phyloP scores from a whole-genome alignment of 169 alveolate species.

The Plasmodium gallinaceum region DNA sequence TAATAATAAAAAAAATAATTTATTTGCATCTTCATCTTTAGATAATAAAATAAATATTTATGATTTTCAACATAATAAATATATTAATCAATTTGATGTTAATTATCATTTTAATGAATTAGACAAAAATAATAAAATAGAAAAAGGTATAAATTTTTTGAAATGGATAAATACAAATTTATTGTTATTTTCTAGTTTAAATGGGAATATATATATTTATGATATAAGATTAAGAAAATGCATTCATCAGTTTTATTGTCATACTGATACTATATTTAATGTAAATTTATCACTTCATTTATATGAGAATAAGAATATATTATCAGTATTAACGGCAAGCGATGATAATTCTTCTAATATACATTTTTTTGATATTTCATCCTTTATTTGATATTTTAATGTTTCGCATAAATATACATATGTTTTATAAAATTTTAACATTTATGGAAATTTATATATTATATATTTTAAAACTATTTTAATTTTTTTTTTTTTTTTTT shows the following conservation, averaged over 20 bases:
- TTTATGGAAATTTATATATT: too few relatives aligned
- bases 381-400: not conserved
- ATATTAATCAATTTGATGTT: constrained; percentile 38
- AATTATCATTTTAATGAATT: constrained; percentile 46
- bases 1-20: constrained; percentile 50
- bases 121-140: constrained; percentile 22
- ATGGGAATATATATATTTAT: constrained; percentile 66
- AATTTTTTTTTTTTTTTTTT: too few relatives aligned
- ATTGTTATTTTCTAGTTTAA: constrained; percentile 65
- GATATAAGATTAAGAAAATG: constrained; percentile 65
- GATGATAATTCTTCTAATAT: constrained; percentile 60
- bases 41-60: constrained; percentile 50
- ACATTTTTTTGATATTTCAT: constrained; percentile 52
- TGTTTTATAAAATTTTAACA: too few relatives aligned
- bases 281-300: constrained; percentile 50
- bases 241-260: constrained; percentile 66
- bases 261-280: constrained; percentile 64
- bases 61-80: constrained; percentile 51
- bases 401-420: too few relatives aligned
- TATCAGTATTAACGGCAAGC: constrained; percentile 63
- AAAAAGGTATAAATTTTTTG: constrained; percentile 54
- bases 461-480: too few relatives aligned
- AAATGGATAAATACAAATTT: constrained; percentile 58
- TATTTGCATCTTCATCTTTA: constrained; percentile 65
- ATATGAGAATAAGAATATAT: constrained; percentile 38